Conservation (phyloP, 2,329 filamentous ascomycete genomes). For the Sporothrix variecibatus region DNA sequence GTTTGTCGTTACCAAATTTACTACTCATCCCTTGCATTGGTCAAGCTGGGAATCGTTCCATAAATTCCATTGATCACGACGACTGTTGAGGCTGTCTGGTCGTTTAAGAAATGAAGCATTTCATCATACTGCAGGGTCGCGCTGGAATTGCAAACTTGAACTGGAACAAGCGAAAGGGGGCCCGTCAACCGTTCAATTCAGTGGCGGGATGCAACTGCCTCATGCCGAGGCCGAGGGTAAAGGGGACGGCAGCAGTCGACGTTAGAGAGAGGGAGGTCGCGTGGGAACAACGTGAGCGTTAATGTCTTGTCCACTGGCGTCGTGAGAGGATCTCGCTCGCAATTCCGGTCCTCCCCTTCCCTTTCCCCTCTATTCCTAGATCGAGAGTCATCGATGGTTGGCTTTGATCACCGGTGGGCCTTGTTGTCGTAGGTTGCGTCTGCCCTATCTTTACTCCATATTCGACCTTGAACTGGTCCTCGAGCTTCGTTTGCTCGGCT, state of each 20-base stretch:
- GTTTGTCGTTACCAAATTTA: background rate
- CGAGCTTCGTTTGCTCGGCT: background rate
- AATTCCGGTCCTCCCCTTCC: background rate
- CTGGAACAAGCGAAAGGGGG: background rate
- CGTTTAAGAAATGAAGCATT: background rate
- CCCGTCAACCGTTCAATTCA: background rate
- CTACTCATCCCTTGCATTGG: slow-evolving; percentile 9
- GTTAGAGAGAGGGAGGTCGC: background rate
- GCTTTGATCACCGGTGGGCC: background rate
- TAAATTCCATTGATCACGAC: too few species aligned
- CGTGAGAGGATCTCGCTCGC: background rate
- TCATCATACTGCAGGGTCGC: background rate
- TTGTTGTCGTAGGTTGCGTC: background rate
- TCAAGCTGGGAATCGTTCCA: background rate
- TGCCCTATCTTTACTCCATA: background rate
- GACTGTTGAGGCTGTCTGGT: background rate
- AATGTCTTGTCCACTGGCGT: background rate
- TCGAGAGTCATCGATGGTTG: background rate
- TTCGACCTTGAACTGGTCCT: background rate
- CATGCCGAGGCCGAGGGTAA: background rate
- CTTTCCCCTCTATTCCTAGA: background rate
- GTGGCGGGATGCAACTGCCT: background rate
- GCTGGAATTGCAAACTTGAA: background rate
- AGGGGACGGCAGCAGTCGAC: background rate
- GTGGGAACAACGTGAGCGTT: background rate